Percentiles rank a stretch among this genome's conserved stretches.
These are phyloP conservation scores for Mycena kentingensis DNA, from an alignment of 768 basidiomycete genomes.

Conservation along the genomic window DNA sequence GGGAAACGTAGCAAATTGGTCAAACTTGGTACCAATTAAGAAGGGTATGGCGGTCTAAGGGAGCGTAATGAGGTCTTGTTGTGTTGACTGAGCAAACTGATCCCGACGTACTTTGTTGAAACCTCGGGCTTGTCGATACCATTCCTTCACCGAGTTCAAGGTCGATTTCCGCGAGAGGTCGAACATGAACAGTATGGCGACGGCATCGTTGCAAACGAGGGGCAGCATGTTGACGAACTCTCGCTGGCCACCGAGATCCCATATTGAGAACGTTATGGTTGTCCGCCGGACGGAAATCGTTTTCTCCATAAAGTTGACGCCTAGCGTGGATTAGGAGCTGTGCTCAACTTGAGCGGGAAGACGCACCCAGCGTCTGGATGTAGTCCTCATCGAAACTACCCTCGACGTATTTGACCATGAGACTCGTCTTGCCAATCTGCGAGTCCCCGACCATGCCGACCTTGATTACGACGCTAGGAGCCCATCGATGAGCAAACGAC, in stretches of 20 bases:
- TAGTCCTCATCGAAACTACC: conserved; percentile 99
- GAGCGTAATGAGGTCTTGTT: not conserved
- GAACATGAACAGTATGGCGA: conserved; percentile 99
- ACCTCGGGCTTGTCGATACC: conserved; percentile 98
- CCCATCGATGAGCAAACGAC: conserved; percentile 4
- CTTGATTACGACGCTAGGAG: conserved; percentile 85
- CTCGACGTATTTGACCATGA: conserved; percentile 99
- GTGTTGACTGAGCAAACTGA: not conserved
- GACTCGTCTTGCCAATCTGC: conserved; percentile 97
- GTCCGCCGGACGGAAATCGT: conserved; percentile 97
- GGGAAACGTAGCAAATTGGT: conserved; percentile 93
- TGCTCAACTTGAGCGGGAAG: conserved; percentile 3
- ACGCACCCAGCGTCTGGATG: conserved; percentile 95
- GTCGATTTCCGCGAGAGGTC: conserved; percentile 97
- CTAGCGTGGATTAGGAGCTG: conserved; percentile 33
- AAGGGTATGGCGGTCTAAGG: conserved; percentile 95
- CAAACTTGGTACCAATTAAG: conserved; percentile 97
- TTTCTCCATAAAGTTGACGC: conserved; percentile 99
- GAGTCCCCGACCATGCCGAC: conserved; percentile 99
- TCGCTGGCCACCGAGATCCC: conserved; percentile 96
- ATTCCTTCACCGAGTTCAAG: conserved; percentile 97
- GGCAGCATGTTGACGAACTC: conserved; percentile 99
- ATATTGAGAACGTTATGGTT: conserved; percentile 99
- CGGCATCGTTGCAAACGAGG: conserved; percentile 98
- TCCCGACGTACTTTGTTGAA: conserved; percentile 86